Evolutionary conservation across 345 rosid genomes (phyloP), one percentile per base, ranked within the genome.

Genomic region (Rhodomyrtus tomentosa): DNA sequence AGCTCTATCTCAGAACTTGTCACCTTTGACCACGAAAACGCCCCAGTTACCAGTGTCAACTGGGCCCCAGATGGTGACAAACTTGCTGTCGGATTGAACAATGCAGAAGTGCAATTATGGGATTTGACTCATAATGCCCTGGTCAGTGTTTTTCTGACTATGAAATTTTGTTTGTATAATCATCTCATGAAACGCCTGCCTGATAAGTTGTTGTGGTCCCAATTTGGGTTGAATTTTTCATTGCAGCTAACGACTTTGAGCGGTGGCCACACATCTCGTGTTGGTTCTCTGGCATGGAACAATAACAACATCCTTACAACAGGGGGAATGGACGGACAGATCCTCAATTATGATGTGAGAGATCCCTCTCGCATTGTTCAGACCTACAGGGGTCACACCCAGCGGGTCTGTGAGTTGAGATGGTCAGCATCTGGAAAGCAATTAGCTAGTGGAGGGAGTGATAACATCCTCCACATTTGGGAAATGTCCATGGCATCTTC

Each of bases 341-440:
- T 90, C 48, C 56, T 88, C 22, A 86, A 90, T 85, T 87, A 87
- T 80, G 92, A 88, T 68, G 90, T 90, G 80, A 58, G 92, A 80
- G 92, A 54, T 52, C n/a, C n/a, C n/a, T n/a, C 83, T 24, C 90
- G 84, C 86, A 86, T 88, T 52, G 87, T 88, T 55, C 89, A 88
- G 81, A 87, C 86, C 16, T 90, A 90, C 74, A 84, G 88, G 59
- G 90, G 90, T 13, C 89, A 90, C 84, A 62, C 79, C 2, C 92
- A 87, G 53, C 90, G 86, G 81, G 87, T 90, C 16, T 90, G 92
- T 80, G 92, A 90, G 62, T 84, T 88, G 4, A 90, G 87, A 81
- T 90, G 92, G 92, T 90, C 92, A 59, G 87, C 87, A 32, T 90
- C 91, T 14, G 89, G 90, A 15, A 84, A 86, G 25, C 91, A 90